Conservation (phyloP, 352 stramenopile genomes). For the Globisporangium recalcitrans region DNA sequence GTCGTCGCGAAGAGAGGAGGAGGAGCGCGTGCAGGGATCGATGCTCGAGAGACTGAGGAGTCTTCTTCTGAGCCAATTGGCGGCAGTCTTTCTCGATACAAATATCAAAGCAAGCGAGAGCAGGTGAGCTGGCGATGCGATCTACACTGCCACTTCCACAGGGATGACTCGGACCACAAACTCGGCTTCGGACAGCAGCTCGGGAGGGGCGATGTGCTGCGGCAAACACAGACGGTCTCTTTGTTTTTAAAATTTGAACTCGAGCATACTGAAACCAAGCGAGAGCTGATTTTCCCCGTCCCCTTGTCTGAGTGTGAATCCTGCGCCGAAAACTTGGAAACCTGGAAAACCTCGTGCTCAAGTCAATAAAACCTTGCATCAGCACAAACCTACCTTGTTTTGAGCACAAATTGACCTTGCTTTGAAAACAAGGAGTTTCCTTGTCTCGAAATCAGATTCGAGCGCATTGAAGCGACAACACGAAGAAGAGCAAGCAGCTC, state of each 20-base stretch:
- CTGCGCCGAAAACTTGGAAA: slow-evolving; percentile 9
- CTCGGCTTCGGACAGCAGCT: not conserved
- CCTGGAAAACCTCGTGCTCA: not conserved
- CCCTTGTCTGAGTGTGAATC: slow-evolving; percentile 12
- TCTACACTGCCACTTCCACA: not conserved
- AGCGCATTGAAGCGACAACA: slow-evolving; percentile 7
- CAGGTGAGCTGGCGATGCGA: not conserved
- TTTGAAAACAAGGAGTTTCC: not conserved
- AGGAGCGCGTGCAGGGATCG: not conserved
- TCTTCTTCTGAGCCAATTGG: not conserved
- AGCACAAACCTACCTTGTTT: not conserved
- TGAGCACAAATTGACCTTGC: not conserved
- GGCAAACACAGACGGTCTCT: too few species aligned
- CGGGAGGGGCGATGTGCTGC: slow-evolving; percentile 21
- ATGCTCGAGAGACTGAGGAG: not conserved
- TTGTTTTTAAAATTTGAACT: slow-evolving; percentile 33
- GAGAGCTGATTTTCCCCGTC: not conserved
- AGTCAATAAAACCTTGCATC: not conserved
- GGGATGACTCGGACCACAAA: slow-evolving; percentile 19
- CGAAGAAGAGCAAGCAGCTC: not conserved
- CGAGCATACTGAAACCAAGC: slow-evolving; percentile 33
- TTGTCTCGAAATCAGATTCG: not conserved
- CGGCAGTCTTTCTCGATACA: slow-evolving; percentile 15
- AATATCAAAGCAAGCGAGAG: slow-evolving; percentile 9
- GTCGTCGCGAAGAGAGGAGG: slow-evolving; percentile 12